These are phyloP conservation scores for Lithohypha guttulata DNA, from an alignment of 2,329 filamentous ascomycete species.

Conservation along the genomic window DNA sequence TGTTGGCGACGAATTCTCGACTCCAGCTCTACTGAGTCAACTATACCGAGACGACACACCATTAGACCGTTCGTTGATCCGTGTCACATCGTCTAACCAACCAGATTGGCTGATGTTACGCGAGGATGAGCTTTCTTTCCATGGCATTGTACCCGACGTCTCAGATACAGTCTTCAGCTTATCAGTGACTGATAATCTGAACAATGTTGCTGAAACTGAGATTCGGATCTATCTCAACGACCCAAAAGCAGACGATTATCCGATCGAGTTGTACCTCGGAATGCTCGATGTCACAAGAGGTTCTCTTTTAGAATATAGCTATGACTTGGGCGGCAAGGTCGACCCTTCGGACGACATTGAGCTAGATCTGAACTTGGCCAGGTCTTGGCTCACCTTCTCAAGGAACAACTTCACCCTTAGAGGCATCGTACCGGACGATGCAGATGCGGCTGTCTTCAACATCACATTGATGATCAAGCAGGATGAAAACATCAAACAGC, in stretches of 20 bases:
- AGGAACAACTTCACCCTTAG: too few relatives aligned
- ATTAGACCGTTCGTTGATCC: conserved; percentile 41
- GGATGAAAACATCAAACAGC: too few relatives aligned
- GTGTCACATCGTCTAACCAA: conserved; percentile 41
- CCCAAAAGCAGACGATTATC: neutral
- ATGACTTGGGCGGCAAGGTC: too few relatives aligned
- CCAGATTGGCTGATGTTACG: conserved; percentile 64
- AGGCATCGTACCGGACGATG: too few relatives aligned
- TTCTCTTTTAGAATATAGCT: too few relatives aligned
- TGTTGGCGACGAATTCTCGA: conserved; percentile 41
- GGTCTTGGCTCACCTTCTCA: too few relatives aligned
- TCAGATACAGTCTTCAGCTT: conserved; percentile 53
- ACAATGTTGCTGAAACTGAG: conserved; percentile 48
- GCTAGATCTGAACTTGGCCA: too few relatives aligned
- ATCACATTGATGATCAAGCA: too few relatives aligned
- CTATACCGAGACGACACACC: conserved; percentile 50
- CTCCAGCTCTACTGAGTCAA: conserved; percentile 39
- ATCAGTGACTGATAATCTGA: conserved; percentile 47
- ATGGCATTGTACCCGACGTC: conserved; percentile 53
- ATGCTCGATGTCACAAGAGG: too few relatives aligned
- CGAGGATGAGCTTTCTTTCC: conserved; percentile 48
- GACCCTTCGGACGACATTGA: too few relatives aligned
- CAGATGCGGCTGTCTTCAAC: too few relatives aligned
- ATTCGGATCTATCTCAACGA: conserved; percentile 37
- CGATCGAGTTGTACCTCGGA: too few relatives aligned